phyloP scores from a whole-genome alignment of 2,329 filamentous ascomycete species.

The Aspergillus awamori region DNA sequence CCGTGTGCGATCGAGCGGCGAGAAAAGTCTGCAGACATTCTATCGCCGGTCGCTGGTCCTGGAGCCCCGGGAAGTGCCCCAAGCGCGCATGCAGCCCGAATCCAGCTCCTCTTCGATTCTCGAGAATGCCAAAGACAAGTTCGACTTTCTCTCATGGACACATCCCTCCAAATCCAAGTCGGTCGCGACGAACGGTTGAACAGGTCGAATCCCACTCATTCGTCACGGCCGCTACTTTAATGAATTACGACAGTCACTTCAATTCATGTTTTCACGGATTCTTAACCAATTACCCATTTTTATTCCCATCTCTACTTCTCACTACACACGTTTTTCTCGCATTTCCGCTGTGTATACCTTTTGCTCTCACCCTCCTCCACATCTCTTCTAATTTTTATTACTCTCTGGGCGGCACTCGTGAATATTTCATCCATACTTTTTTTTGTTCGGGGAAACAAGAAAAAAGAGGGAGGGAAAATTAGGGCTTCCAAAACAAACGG shows the following conservation, averaged over 20 bases:
- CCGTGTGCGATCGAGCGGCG: constrained; percentile 68
- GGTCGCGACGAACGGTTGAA: constrained; percentile 39
- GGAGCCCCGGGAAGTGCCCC: constrained; percentile 62
- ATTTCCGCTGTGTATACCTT: constrained; percentile 5
- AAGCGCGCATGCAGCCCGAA: constrained; percentile 28
- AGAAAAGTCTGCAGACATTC: constrained; percentile 66
- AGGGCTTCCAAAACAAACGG: not conserved
- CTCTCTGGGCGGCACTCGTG: not conserved
- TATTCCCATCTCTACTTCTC: constrained; percentile 1
- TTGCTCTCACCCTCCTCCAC: not conserved
- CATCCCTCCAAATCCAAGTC: constrained; percentile 48
- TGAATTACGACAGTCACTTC: constrained; percentile 25
- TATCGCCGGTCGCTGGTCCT: constrained; percentile 84
- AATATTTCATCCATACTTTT: not conserved
- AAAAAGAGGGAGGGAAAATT: too few species aligned
- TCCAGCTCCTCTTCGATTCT: constrained; percentile 38
- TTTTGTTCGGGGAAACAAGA: not conserved
- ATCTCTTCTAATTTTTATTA: constrained; percentile 9
- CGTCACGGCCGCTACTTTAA: constrained; percentile 15
- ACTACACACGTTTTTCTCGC: not conserved
- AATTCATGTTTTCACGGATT: constrained; percentile 18
- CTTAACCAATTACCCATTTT: not conserved
- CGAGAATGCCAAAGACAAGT: constrained; percentile 53
- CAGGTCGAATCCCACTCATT: not conserved
- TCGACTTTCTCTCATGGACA: constrained; percentile 57